These are phyloP conservation scores for Adansonia digitata DNA, from an alignment of 345 rosid genomes.

Conservation along the genomic window DNA sequence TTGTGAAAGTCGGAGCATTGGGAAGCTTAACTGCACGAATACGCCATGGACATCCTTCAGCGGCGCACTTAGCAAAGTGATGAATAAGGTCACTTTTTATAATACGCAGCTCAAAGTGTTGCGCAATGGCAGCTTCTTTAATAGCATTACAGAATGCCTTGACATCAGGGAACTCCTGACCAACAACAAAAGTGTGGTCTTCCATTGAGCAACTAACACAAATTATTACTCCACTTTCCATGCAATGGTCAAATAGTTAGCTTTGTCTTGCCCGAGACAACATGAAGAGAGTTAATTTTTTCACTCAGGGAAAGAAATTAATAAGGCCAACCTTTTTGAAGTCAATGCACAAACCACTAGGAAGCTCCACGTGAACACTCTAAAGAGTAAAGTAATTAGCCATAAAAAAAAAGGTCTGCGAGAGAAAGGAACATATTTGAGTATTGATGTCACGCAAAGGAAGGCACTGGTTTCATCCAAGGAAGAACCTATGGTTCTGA, in stretches of 20 bases:
- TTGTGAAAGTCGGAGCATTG: slow-evolving; percentile 38
- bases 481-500: neutral
- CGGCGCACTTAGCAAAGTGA: slow-evolving; percentile 53
- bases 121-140: slow-evolving; percentile 53
- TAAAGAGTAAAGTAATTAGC: neutral
- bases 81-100: slow-evolving; percentile 49
- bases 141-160: slow-evolving; percentile 50
- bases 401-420: neutral
- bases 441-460: neutral
- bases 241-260: neutral
- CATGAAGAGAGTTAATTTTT: neutral
- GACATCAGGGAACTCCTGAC: slow-evolving; percentile 57
- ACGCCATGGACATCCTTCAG: slow-evolving; percentile 58
- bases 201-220: slow-evolving; percentile 27
- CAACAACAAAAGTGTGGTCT: slow-evolving; percentile 35
- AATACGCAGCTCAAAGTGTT: slow-evolving; percentile 52
- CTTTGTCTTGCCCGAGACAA: neutral
- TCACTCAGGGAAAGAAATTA: neutral
- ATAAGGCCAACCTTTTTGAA: neutral
- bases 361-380: neutral
- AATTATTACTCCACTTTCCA: slow-evolving; percentile 15
- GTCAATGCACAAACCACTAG: neutral
- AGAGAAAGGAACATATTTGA: neutral
- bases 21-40: slow-evolving; percentile 53
- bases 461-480: neutral